Evolutionary conservation across 352 stramenopile species (phyloP), one percentile per base, ranked within the genome.

Genomic region (Pythium vanterpoolii): DNA sequence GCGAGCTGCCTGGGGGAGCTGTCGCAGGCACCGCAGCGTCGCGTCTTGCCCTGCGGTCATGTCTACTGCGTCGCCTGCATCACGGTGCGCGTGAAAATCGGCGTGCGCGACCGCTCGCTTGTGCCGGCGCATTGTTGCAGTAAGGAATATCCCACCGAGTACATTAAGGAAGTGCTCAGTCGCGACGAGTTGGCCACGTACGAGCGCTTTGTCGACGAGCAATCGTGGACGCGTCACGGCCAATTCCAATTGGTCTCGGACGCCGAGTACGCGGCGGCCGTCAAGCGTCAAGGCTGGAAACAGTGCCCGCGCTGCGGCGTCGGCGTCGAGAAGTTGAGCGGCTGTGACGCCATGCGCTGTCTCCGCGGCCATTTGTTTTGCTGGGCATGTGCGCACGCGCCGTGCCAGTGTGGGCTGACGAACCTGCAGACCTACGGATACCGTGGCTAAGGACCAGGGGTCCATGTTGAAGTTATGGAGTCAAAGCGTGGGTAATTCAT

Each of bases 251-350:
- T 79, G 11, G 50, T 46, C 4, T 65, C 58, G 27, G 83, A 93
- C 60, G 69, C 68, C 30, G 78, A 89, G 19, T 93, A 93, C 46
- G 68, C 76, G 9, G 54, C 52, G 5, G 53, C 76, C 18, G 67
- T 90, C 31, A 50, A 60, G 30, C 18, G 40, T 11, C 54, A 73
- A 10, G 50, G 68, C 38, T 71, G 61, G 3, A 66, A 76, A n/a
- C 83, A 93, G 56, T 90, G 83, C 53, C 83, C 83, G 38, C 67
- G 67, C 30, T 93, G 83, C 62, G 83, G 80, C 31, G 61, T 93
- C 5, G 83, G 83, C 5, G 79, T 90, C 33, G 65, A 87, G 31
- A 74, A 69, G 36, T 59, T 62, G 21, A 16, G 4, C 0, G 83
- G 83, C n/a, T 93, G 80, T 65, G 81, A 81, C 54, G 64, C 56